phyloP scores from a whole-genome alignment of 768 basidiomycete genomes.

The Leccinum boreale region DNA sequence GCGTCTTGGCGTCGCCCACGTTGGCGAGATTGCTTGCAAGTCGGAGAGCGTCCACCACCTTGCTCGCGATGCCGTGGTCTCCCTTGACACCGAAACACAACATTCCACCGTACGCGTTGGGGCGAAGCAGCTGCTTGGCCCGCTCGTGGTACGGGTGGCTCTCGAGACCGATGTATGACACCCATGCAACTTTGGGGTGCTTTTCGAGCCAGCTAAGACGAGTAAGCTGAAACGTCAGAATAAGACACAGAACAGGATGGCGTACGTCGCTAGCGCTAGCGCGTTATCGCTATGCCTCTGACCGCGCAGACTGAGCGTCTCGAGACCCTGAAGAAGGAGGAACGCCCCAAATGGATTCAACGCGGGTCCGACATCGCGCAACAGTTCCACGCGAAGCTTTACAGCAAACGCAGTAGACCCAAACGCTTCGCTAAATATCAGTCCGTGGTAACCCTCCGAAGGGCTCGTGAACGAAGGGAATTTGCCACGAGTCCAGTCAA shows the following conservation, averaged over 20 bases:
- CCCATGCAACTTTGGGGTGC: slow-evolving; percentile 70
- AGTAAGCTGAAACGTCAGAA: not conserved
- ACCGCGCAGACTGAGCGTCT: slow-evolving; percentile 59
- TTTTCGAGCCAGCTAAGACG: slow-evolving; percentile 48
- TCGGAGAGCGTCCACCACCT: slow-evolving; percentile 65
- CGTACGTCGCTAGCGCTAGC: slow-evolving; percentile 44
- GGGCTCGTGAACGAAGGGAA: slow-evolving; percentile 59
- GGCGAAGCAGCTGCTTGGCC: slow-evolving; percentile 55
- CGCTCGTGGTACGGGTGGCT: slow-evolving; percentile 57
- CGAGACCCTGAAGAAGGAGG: slow-evolving; percentile 56
- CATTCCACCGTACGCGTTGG: slow-evolving; percentile 62
- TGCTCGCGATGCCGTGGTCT: slow-evolving; percentile 46
- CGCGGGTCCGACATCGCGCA: too few relatives aligned
- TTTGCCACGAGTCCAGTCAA: slow-evolving; percentile 51
- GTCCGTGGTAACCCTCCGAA: slow-evolving; percentile 54
- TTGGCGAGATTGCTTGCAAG: slow-evolving; percentile 74
- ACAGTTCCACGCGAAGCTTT: slow-evolving; percentile 49
- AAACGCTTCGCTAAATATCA: slow-evolving; percentile 49
- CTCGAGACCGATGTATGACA: slow-evolving; percentile 70
- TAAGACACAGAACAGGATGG: not conserved
- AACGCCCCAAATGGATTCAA: slow-evolving; percentile 60
- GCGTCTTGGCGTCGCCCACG: slow-evolving; percentile 63
- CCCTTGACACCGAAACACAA: slow-evolving; percentile 77
- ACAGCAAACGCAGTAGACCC: slow-evolving; percentile 49
- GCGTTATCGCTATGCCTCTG: slow-evolving; percentile 60